These are phyloP conservation scores for Lagerstroemia fauriei DNA, from an alignment of 441 rosid genomes.

Conservation along the genomic window DNA sequence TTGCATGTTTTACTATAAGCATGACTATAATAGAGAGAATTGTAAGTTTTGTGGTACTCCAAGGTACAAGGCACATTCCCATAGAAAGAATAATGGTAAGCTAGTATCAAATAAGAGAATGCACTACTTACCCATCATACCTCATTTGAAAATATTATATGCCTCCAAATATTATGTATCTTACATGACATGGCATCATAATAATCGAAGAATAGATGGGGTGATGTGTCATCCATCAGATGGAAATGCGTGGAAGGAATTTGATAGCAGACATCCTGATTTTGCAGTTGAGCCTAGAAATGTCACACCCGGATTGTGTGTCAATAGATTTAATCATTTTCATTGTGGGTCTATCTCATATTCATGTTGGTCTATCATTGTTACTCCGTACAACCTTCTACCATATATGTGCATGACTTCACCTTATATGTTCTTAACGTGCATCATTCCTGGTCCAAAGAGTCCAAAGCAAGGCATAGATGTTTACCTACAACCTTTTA, in stretches of 20 bases:
- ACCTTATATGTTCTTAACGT: neutral
- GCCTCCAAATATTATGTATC: neutral
- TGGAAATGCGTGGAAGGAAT: neutral
- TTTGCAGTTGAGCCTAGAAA: neutral
- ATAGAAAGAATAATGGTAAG: too few species aligned
- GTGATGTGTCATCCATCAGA: neutral
- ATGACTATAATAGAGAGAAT: neutral
- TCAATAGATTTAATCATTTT: neutral
- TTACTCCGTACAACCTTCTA: neutral
- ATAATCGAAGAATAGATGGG: neutral
- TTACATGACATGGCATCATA: neutral
- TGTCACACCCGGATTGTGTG: neutral
- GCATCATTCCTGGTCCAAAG: neutral
- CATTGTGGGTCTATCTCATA: neutral
- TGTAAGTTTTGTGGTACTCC: neutral
- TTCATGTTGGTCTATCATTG: neutral
- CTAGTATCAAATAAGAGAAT: too few species aligned
- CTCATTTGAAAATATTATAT: too few species aligned
- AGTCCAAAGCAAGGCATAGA: neutral
- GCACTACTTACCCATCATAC: neutral
- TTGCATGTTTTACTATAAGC: neutral
- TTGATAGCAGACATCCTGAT: neutral
- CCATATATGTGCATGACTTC: neutral
- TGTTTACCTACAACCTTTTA: neutral
- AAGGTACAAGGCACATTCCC: neutral